phyloP scores from a whole-genome alignment of 768 basidiomycete genomes.

The Cystoderma amianthinum region DNA sequence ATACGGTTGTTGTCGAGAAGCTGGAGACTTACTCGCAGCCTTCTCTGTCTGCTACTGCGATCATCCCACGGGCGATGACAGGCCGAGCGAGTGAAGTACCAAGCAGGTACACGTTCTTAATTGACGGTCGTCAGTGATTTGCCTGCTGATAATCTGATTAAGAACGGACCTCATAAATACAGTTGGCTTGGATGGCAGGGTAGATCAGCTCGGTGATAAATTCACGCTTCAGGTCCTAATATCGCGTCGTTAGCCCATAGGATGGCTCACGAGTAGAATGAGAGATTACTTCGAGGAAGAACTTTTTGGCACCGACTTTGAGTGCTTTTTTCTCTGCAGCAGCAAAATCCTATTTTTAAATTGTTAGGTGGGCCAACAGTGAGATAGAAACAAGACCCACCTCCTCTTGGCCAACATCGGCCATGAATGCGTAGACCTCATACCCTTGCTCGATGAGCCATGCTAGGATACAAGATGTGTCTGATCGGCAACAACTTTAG shows the following conservation, averaged over 20 bases:
- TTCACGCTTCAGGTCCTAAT: constrained; percentile 86
- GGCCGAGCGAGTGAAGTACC: constrained; percentile 97
- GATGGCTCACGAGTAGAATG: background rate
- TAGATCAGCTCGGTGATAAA: constrained; percentile 96
- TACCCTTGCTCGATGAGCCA: constrained; percentile 99
- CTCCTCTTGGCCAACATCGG: constrained; percentile 91
- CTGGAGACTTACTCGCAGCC: constrained; percentile 80
- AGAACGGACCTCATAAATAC: constrained; percentile 85
- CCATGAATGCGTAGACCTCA: constrained; percentile 96
- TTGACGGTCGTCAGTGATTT: too few relatives aligned
- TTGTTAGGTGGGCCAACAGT: constrained; percentile 6
- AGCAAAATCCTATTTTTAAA: constrained; percentile 68
- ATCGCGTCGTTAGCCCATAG: background rate
- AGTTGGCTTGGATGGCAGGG: constrained; percentile 96
- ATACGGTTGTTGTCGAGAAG: background rate
- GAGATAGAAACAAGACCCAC: constrained; percentile 23
- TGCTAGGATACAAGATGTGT: constrained; percentile 98
- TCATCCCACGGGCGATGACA: constrained; percentile 99
- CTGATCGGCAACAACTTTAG: constrained; percentile 30
- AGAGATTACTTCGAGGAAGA: constrained; percentile 71
- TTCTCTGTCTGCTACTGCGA: constrained; percentile 82
- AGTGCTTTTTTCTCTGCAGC: constrained; percentile 89
- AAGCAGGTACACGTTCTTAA: constrained; percentile 89
- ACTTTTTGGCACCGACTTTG: constrained; percentile 90
- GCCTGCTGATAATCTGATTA: constrained; percentile 4